Evolutionary conservation across 2,329 filamentous ascomycete genomes (phyloP).

Genomic region (Aspergillus fijiensis): DNA sequence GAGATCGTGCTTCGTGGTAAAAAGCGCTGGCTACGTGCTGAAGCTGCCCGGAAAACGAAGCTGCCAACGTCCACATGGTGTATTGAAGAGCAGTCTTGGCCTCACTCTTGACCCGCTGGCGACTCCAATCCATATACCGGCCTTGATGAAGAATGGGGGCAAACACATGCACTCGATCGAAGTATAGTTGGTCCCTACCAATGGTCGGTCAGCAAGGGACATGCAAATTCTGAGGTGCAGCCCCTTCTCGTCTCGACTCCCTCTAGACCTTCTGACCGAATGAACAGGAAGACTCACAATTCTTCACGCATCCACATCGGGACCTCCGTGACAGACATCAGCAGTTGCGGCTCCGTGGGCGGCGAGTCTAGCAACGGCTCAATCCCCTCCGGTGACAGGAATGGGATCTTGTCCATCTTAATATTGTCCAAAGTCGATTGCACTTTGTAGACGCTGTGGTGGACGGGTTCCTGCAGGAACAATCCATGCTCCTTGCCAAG

Average conservation of each 20-base stretch:
- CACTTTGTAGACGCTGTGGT: no score
- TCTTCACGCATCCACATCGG: background rate
- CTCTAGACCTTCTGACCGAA: background rate
- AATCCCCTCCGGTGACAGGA: no score
- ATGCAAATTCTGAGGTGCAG: background rate
- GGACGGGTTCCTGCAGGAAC: no score
- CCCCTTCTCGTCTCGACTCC: no score
- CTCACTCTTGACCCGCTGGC: background rate
- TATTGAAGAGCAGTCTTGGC: conserved; percentile 3
- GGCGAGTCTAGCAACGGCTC: no score
- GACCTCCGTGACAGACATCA: background rate
- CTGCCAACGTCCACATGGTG: conserved; percentile 12
- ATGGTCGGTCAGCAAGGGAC: background rate
- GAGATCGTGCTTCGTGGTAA: background rate
- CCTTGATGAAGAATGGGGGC: conserved; percentile 10
- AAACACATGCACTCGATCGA: conserved; percentile 13
- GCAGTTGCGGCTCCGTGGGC: no score
- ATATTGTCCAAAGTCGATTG: no score
- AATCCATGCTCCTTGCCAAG: no score
- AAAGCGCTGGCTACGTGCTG: background rate
- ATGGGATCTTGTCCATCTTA: no score
- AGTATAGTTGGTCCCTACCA: conserved; percentile 16
- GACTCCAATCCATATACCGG: conserved; percentile 3
- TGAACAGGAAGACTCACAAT: background rate
- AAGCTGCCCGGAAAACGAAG: conserved; percentile 10